Evolutionary conservation across 2,329 filamentous ascomycete genomes (phyloP).

Genomic region (Talaromyces atroroseus): DNA sequence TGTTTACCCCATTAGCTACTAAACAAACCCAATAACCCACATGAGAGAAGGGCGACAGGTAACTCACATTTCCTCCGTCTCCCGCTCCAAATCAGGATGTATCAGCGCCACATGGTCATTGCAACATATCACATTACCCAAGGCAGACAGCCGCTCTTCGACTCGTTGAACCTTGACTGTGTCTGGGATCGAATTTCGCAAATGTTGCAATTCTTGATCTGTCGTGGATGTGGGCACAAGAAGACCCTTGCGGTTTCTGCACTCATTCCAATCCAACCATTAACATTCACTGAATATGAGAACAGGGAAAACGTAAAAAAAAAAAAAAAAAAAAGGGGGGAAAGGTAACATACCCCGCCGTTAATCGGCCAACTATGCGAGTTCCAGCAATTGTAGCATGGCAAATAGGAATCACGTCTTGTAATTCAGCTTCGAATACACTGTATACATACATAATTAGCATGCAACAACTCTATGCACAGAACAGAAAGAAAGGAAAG

Average conservation of each 20-base stretch:
- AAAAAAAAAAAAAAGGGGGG: too few species aligned
- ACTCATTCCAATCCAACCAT: not conserved
- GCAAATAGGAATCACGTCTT: slow-evolving; percentile 95
- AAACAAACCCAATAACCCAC: too few species aligned
- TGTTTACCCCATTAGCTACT: slow-evolving; percentile 14
- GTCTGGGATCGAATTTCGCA: slow-evolving; percentile 91
- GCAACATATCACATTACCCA: slow-evolving; percentile 93
- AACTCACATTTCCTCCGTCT: slow-evolving; percentile 83
- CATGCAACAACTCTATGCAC: not conserved
- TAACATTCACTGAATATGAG: not conserved
- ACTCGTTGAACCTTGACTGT: slow-evolving; percentile 91
- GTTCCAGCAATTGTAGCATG: slow-evolving; percentile 95
- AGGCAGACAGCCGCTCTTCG: slow-evolving; percentile 90
- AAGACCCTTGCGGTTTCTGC: slow-evolving; percentile 88
- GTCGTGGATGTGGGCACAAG: slow-evolving; percentile 93
- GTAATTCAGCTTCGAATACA: slow-evolving; percentile 94
- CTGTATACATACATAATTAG: slow-evolving; percentile 37
- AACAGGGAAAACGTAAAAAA: not conserved
- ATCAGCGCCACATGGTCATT: slow-evolving; percentile 97
- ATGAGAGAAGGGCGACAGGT: not conserved
- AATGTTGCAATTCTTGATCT: slow-evolving; percentile 95
- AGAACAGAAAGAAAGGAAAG: not conserved
- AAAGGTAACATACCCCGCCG: slow-evolving; percentile 63
- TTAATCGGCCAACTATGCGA: slow-evolving; percentile 90
- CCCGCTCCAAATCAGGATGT: slow-evolving; percentile 92